Percentiles rank a stretch among this genome's conserved stretches.
phyloP scores from a whole-genome alignment of 2,329 filamentous ascomycete genomes.

The Exophiala bonariae region DNA sequence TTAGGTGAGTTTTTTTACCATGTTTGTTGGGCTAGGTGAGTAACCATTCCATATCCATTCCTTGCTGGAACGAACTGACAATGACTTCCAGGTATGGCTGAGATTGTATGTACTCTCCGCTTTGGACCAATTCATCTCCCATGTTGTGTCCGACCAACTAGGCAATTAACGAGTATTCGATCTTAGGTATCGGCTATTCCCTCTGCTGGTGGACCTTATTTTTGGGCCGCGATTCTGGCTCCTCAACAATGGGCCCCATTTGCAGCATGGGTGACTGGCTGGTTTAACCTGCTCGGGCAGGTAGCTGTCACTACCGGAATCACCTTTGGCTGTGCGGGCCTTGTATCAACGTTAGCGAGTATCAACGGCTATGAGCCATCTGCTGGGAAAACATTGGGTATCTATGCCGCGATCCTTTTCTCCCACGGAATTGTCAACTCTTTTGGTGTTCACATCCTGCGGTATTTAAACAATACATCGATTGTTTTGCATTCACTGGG shows the following conservation, averaged over 20 bases:
- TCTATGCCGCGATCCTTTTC: conserved; percentile 54
- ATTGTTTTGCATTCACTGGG: conserved; percentile 58
- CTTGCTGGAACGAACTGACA: too few relatives aligned
- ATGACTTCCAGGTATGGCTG: conserved; percentile 48
- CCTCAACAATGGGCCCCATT: conserved; percentile 48
- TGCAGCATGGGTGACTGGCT: conserved; percentile 50
- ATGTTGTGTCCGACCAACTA: too few relatives aligned
- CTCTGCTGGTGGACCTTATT: conserved; percentile 60
- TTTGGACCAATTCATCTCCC: too few relatives aligned
- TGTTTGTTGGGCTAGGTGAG: conserved; percentile 49
- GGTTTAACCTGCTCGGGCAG: conserved; percentile 51
- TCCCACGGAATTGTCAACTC: conserved; percentile 31
- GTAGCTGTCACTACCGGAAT: conserved; percentile 53
- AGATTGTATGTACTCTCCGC: conserved; percentile 42
- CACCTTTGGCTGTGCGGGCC: conserved; percentile 46
- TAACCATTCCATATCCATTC: too few relatives aligned
- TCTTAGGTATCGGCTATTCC: conserved; percentile 53
- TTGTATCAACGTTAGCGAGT: conserved; percentile 48
- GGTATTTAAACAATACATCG: conserved; percentile 58
- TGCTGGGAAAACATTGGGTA: conserved; percentile 55
- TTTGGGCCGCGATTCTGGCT: conserved; percentile 60
- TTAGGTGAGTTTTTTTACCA: conserved; percentile 54
- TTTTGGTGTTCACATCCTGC: conserved; percentile 50
- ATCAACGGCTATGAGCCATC: conserved; percentile 47
- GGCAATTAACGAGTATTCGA: too few relatives aligned